Evolutionary conservation across 257 asterid species (phyloP), one percentile per base, ranked within the genome.

Genomic region (Plantago ovata): DNA sequence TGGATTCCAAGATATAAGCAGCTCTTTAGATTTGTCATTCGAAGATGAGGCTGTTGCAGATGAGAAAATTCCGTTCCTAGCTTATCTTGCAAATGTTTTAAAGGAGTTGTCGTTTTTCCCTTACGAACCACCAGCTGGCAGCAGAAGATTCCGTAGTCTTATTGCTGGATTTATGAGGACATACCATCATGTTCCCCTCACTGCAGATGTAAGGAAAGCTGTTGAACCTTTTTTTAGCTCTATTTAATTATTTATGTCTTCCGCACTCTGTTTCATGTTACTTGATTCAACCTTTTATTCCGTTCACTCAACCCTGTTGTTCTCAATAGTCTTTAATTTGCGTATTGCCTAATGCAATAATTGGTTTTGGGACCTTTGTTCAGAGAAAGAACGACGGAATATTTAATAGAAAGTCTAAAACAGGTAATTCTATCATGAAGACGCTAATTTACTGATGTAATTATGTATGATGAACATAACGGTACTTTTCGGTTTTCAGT

Each of bases 41-140:
- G 95, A 82, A 66, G 95, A 92, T 71, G 98, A 92, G 64, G 81
- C 96, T 61, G 98, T 92, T 49, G 98, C 98, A 13, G 98, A 92
- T 75, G 98, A 92, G 80, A 92, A 92, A 80, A 92, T 92, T 22
- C 96, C 98, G 33, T 92, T 92, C 77, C 84, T 89, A 52, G 97
- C 98, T 73, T 82, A 89, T 81, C 94, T 93, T 67, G 95, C 98
- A 38, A 79, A 79, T 72, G 87, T 84, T 72, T 70, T 92, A 4
- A 92, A 88, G 74, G 86, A 84, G 52, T 77, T 77, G 64, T 79
- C 95, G 13, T 84, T 72, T 72, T 91, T 85, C 76, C 86, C 95
- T 21, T 85, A 85, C 38, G 98, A 88, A 63, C 90, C 90, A 60
- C 96, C 98, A 51, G 98, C 96, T 49, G 98, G 98, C 76, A 86